A percentile compares a stretch with the other conserved stretches of the same genome.
Conservation (phyloP, 352 stramenopile genomes). For the Phytophthora lateralis region DNA sequence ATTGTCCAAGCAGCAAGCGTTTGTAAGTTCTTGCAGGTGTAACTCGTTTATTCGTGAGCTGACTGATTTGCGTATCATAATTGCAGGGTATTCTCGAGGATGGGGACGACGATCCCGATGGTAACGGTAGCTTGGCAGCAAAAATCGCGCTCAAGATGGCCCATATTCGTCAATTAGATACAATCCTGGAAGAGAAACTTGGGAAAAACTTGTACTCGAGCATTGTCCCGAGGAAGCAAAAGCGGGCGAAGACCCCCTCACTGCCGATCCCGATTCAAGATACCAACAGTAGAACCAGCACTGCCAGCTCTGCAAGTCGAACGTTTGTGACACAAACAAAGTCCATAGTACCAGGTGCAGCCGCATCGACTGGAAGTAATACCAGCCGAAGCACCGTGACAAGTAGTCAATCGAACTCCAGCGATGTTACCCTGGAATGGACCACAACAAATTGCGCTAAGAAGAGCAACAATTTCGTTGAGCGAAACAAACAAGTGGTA, state of each 20-base stretch:
- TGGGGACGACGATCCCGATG: conserved; percentile 33
- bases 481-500: conserved; percentile 59
- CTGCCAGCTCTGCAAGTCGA: conserved; percentile 1
- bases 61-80: background rate
- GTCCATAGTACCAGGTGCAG: background rate
- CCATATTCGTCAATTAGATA: conserved; percentile 63
- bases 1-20: conserved; percentile 70
- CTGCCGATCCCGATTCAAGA: conserved; percentile 15
- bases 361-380: conserved; percentile 3
- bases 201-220: conserved; percentile 62
- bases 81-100: conserved; percentile 55
- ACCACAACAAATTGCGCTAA: conserved; percentile 5
- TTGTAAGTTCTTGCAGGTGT: conserved; percentile 33
- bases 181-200: conserved; percentile 64
- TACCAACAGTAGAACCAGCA: background rate
- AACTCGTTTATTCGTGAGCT: background rate
- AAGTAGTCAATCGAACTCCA: conserved; percentile 1
- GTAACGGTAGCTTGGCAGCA: conserved; percentile 36
- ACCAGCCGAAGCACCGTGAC: conserved; percentile 14
- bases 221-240: conserved; percentile 31
- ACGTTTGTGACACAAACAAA: conserved; percentile 32
- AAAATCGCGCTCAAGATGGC: conserved; percentile 83
- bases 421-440: background rate
- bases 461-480: conserved; percentile 47
- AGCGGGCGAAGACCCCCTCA: conserved; percentile 7